These are phyloP conservation scores for Candida sanyiensis DNA, from an alignment of 805 yeast species.

Conservation along the genomic window DNA sequence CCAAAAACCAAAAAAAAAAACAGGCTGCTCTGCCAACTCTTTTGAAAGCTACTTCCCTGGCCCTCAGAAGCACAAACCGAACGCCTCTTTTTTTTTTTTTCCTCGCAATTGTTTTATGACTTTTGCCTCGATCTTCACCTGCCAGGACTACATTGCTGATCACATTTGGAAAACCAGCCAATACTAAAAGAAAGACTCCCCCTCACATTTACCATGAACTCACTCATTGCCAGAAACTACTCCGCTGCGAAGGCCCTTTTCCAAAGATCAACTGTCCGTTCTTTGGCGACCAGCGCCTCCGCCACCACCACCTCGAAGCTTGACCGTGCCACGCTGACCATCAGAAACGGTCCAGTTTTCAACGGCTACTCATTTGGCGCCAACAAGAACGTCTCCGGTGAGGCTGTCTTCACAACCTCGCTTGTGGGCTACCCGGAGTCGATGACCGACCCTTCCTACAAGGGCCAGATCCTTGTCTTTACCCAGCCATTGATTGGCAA, in stretches of 20 bases:
- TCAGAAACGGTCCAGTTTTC: constrained; percentile 90
- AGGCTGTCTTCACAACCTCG: constrained; percentile 96
- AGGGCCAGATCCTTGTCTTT: constrained; percentile 93
- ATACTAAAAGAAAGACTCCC: constrained; percentile 10
- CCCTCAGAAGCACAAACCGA: too few species aligned
- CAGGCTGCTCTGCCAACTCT: too few species aligned
- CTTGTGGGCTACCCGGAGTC: constrained; percentile 98
- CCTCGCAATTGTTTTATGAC: too few species aligned
- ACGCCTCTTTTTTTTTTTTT: background rate
- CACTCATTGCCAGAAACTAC: constrained; percentile 24
- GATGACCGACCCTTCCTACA: constrained; percentile 97
- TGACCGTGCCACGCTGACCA: constrained; percentile 83
- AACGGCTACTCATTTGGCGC: constrained; percentile 96
- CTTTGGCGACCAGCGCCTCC: constrained; percentile 23
- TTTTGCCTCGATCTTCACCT: constrained; percentile 30
- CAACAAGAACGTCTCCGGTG: constrained; percentile 86
- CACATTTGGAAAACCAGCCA: constrained; percentile 49
- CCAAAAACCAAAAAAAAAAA: too few species aligned
- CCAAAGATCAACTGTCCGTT: constrained; percentile 26
- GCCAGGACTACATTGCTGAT: constrained; percentile 45
- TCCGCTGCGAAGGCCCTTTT: constrained; percentile 20
- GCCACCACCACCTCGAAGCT: constrained; percentile 30
- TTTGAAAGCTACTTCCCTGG: too few species aligned
- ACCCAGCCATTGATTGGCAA: constrained; percentile 97
- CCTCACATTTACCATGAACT: constrained; percentile 13